Evolutionary conservation across 805 yeast species (phyloP).

Genomic region (Candida multigemmis): DNA sequence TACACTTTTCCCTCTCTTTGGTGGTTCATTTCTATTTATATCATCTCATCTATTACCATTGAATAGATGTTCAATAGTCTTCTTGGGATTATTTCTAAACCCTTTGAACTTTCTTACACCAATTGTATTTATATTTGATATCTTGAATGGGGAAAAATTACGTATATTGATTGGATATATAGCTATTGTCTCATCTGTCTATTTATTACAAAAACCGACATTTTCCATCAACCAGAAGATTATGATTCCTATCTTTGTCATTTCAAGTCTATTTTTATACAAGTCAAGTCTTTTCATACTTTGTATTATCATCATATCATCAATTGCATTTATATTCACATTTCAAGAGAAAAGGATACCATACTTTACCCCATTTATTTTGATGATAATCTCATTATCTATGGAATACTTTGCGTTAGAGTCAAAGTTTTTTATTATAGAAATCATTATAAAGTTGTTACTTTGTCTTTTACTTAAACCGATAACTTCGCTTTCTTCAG

Average conservation of each 20-base stretch:
- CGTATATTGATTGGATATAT: conserved; percentile 2
- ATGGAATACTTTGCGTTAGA: no score
- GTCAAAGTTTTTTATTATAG: no score
- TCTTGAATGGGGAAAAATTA: conserved; percentile 8
- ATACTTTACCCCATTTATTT: no score
- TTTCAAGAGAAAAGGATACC: no score
- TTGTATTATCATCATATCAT: conserved; percentile 1
- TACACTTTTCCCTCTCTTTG: no score
- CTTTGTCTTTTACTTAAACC: no score
- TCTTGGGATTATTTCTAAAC: conserved; percentile 19
- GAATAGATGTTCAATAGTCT: conserved; percentile 14
- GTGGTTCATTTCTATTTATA: conserved; percentile 11
- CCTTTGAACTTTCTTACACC: conserved; percentile 21
- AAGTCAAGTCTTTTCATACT: conserved; percentile 1
- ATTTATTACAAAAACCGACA: conserved; percentile 3
- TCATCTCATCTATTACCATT: conserved; percentile 15
- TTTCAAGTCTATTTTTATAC: conserved; percentile 2
- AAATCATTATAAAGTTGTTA: no score
- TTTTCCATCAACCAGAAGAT: conserved; percentile 1
- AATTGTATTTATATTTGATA: conserved; percentile 16
- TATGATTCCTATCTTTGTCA: conserved; percentile 1
- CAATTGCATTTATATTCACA: conserved; percentile 2
- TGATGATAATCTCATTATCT: no score
- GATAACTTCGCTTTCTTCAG: no score
- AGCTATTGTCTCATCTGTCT: conserved; percentile 8